These are phyloP conservation scores for Sporothrix inflata DNA, from an alignment of 2,329 filamentous ascomycete species.

Conservation along the genomic window DNA sequence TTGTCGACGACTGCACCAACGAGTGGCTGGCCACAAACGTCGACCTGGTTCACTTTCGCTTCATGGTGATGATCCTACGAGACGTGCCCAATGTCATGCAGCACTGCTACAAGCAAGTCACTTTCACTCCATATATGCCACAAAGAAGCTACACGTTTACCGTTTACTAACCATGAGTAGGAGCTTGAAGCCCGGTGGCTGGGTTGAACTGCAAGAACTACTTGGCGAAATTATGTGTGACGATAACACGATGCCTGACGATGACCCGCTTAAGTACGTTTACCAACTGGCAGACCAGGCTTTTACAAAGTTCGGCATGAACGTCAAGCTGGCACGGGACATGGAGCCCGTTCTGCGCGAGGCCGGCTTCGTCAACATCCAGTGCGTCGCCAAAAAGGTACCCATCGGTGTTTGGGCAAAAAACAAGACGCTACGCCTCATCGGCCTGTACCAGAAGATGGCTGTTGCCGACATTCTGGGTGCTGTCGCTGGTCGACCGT, in stretches of 20 bases:
- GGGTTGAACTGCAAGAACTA: conserved; percentile 54
- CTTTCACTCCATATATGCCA: not conserved
- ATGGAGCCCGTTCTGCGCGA: conserved; percentile 43
- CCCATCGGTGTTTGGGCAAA: conserved; percentile 51
- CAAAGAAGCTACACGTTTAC: too few relatives aligned
- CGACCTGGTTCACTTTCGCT: conserved; percentile 62
- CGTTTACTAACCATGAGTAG: conserved; percentile 26
- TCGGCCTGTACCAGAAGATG: conserved; percentile 48
- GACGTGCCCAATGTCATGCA: conserved; percentile 55
- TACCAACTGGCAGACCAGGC: conserved; percentile 38
- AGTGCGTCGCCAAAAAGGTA: conserved; percentile 47
- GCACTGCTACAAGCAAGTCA: conserved; percentile 42
- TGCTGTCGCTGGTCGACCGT: conserved; percentile 48
- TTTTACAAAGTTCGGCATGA: conserved; percentile 44
- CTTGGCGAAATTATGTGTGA: conserved; percentile 47
- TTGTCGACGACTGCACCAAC: conserved; percentile 48
- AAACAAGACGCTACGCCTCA: conserved; percentile 44
- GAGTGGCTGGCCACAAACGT: conserved; percentile 59
- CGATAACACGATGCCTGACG: conserved; percentile 46
- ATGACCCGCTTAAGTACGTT: conserved; percentile 45
- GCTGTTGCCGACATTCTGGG: conserved; percentile 45
- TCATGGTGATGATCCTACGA: conserved; percentile 57
- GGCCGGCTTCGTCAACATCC: conserved; percentile 50
- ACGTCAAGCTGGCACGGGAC: conserved; percentile 41
- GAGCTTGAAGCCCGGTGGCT: conserved; percentile 52